Evolutionary conservation across 148 eudicot genomes (phyloP).

Genomic region (Mesembryanthemum crystallinum): DNA sequence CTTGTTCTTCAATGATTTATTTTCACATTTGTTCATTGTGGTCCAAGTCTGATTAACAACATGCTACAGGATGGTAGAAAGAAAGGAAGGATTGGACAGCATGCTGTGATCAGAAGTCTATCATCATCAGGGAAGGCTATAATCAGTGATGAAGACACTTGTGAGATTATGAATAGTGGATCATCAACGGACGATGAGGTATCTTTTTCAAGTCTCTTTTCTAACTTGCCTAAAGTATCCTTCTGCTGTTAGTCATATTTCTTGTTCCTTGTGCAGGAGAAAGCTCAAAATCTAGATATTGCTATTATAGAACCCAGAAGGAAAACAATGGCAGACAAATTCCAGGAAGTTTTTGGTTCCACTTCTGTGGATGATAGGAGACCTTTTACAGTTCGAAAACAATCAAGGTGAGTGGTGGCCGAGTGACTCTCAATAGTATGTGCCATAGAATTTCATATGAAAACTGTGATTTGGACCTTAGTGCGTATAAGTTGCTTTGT

Average conservation of each 20-base stretch:
- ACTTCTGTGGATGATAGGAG: conserved; percentile 36
- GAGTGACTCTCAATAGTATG: conserved; percentile 7
- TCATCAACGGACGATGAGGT: conserved; percentile 63
- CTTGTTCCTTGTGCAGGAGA: conserved; percentile 34
- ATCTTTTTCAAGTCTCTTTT: conserved; percentile 7
- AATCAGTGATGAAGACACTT: conserved; percentile 36
- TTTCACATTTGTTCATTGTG: background rate
- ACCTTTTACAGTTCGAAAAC: conserved; percentile 30
- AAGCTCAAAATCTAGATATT: conserved; percentile 32
- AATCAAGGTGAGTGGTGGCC: conserved; percentile 46
- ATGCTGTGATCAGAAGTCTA: conserved; percentile 25
- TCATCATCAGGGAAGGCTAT: conserved; percentile 25
- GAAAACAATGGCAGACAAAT: conserved; percentile 77
- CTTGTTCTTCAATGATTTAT: conserved; percentile 2
- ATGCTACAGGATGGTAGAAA: conserved; percentile 31
- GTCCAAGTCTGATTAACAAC: conserved; percentile 13
- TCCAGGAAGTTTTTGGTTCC: conserved; percentile 70
- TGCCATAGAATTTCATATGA: conserved; percentile 3
- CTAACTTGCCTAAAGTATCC: background rate
- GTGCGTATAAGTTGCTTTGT: conserved; percentile 15
- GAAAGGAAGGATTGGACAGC: conserved; percentile 33
- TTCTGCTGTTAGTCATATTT: background rate
- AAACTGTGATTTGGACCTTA: conserved; percentile 2
- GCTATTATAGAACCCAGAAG: conserved; percentile 29
- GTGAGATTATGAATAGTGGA: conserved; percentile 46